Conservation (phyloP, 1,139 yeast genomes). For the Chernovozyma sophiae-reginae region DNA sequence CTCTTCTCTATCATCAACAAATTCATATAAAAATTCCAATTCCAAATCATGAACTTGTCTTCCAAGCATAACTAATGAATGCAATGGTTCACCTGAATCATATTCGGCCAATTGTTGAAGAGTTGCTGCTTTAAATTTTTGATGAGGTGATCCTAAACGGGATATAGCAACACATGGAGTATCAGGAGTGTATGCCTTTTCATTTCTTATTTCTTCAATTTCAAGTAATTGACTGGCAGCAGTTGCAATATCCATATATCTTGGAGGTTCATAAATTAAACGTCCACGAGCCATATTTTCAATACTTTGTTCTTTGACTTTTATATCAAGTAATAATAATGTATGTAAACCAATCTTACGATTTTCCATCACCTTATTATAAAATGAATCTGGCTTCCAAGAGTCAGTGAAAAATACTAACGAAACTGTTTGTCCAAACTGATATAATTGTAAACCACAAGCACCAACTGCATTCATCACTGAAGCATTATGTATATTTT, state of each 20-base stretch:
- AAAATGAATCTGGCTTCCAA: conserved; percentile 97
- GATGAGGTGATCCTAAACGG: conserved; percentile 83
- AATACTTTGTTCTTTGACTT: conserved; percentile 93
- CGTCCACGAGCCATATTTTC: conserved; percentile 94
- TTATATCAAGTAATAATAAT: conserved; percentile 79
- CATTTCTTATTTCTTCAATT: conserved; percentile 71
- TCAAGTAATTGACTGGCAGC: conserved; percentile 87
- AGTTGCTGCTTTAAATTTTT: conserved; percentile 81
- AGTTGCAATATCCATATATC: conserved; percentile 89
- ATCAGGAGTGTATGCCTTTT: conserved; percentile 72
- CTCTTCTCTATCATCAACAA: conserved; percentile 60
- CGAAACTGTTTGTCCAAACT: conserved; percentile 94
- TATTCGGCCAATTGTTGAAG: conserved; percentile 68
- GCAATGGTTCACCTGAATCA: conserved; percentile 93
- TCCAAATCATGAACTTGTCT: conserved; percentile 94
- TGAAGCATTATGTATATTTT: conserved; percentile 89
- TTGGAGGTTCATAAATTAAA: conserved; percentile 90
- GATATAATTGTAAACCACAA: conserved; percentile 91
- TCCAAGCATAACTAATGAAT: conserved; percentile 85
- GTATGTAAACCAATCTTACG: conserved; percentile 90
- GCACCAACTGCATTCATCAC: conserved; percentile 99
- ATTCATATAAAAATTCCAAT: conserved; percentile 76
- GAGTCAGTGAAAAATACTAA: conserved; percentile 90
- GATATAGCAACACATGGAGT: conserved; percentile 95
- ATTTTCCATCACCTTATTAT: conserved; percentile 84